Evolutionary conservation across 164 flowering plant genomes (phyloP).

Genomic region (Berberis thunbergii): DNA sequence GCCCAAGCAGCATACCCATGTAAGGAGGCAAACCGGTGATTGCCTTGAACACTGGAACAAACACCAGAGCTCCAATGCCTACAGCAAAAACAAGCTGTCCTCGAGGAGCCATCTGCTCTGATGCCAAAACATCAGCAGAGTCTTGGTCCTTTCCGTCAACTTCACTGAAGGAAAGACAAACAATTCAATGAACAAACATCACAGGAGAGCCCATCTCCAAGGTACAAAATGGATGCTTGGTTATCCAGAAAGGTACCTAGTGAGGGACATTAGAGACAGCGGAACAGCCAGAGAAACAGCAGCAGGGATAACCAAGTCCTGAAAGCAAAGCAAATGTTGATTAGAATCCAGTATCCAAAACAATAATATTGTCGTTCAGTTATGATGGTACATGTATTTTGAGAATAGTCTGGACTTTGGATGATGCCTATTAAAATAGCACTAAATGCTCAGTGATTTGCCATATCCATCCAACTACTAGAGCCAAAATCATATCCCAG

Average conservation of each 20-base stretch:
- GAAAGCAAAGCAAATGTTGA: constrained; percentile 16
- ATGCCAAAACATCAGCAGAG: constrained; percentile 57
- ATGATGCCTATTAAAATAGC: not conserved
- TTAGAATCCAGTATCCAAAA: not conserved
- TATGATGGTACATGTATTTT: not conserved
- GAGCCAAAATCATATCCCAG: not conserved
- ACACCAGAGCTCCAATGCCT: constrained; percentile 84
- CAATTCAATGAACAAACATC: not conserved
- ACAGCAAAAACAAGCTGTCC: constrained; percentile 86
- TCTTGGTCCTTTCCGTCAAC: constrained; percentile 74
- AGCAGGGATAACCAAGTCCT: constrained; percentile 75
- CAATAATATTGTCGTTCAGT: not conserved
- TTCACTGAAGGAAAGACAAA: constrained; percentile 49
- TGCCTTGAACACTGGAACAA: constrained; percentile 96
- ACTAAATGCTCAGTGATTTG: not conserved
- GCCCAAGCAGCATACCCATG: constrained; percentile 93
- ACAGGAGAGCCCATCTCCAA: not conserved
- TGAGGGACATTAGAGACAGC: constrained; percentile 85
- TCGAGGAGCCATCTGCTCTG: constrained; percentile 96
- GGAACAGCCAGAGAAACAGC: constrained; percentile 84
- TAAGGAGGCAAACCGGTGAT: constrained; percentile 92
- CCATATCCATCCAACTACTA: not conserved
- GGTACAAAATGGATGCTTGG: not conserved
- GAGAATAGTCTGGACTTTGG: not conserved
- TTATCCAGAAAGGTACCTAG: constrained; percentile 49